Evolutionary conservation across 345 rosid genomes (phyloP).

Genomic region (Turritis glabra): DNA sequence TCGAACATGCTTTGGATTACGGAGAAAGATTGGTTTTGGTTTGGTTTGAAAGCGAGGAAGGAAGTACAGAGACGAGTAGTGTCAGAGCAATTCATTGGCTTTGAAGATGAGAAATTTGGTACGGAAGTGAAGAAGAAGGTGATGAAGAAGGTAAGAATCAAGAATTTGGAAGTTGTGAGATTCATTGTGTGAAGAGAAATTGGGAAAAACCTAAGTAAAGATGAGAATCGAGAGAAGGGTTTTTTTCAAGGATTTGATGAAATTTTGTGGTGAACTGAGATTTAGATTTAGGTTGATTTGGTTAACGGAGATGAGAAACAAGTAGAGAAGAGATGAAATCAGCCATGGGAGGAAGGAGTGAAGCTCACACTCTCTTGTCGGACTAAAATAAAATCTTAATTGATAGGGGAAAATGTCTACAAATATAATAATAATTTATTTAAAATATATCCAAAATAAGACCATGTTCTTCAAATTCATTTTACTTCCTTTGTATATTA

Average conservation of each 20-base stretch:
- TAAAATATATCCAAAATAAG: background rate
- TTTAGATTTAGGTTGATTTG: slow-evolving; percentile 18
- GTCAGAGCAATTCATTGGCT: slow-evolving; percentile 85
- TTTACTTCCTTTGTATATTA: background rate
- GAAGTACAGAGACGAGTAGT: slow-evolving; percentile 78
- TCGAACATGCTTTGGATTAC: slow-evolving; percentile 96
- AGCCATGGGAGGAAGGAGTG: slow-evolving; percentile 40
- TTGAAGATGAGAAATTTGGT: slow-evolving; percentile 41
- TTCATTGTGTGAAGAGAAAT: slow-evolving; percentile 41
- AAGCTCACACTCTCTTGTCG: slow-evolving; percentile 41
- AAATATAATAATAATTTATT: background rate
- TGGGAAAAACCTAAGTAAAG: background rate
- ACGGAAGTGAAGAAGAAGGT: slow-evolving; percentile 26
- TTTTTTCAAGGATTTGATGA: background rate
- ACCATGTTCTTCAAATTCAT: background rate
- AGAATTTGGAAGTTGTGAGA: slow-evolving; percentile 33
- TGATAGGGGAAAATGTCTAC: background rate
- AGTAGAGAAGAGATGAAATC: slow-evolving; percentile 16
- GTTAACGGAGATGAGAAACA: slow-evolving; percentile 21
- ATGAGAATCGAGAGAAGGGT: background rate
- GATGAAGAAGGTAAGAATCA: slow-evolving; percentile 27
- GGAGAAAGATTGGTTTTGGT: slow-evolving; percentile 53
- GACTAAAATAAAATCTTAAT: slow-evolving; percentile 14
- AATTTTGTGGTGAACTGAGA: slow-evolving; percentile 8
- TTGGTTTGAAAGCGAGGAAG: slow-evolving; percentile 79